These are phyloP conservation scores for Alternaria conjuncta DNA, from an alignment of 2,329 filamentous ascomycete genomes.

Conservation along the genomic window DNA sequence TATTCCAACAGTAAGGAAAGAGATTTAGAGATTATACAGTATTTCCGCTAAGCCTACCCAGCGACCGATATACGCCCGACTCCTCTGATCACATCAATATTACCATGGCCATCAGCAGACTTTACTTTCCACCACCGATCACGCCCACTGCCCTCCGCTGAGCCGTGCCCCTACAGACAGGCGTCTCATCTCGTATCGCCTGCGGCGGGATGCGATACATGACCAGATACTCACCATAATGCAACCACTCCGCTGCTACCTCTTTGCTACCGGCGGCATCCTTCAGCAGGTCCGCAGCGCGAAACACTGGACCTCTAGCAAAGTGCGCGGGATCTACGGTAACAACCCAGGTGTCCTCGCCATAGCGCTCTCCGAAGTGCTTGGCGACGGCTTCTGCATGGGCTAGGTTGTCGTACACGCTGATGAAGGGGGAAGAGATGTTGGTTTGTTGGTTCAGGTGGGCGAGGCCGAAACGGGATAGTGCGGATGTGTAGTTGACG, in stretches of 20 bases:
- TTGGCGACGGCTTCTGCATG: conserved; percentile 40
- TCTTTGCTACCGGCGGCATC: conserved; percentile 5
- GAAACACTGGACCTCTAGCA: conserved; percentile 40
- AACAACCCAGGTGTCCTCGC: conserved; percentile 35
- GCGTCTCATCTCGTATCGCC: conserved; percentile 40
- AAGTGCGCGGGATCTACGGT: conserved; percentile 41
- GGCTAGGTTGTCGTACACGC: conserved; percentile 34
- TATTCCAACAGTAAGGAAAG: not conserved
- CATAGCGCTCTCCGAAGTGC: conserved; percentile 24
- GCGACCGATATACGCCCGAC: not conserved
- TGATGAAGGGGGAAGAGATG: conserved; percentile 44
- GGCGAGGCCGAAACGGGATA: conserved; percentile 37
- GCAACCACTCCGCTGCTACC: conserved; percentile 27
- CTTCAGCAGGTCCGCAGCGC: conserved; percentile 38
- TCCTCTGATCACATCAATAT: not conserved
- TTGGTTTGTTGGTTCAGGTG: conserved; percentile 44
- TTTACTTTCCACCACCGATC: conserved; percentile 19
- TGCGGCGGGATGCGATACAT: conserved; percentile 44
- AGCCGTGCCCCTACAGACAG: conserved; percentile 24
- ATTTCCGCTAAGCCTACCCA: not conserved
- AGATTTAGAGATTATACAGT: not conserved
- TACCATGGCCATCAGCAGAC: not conserved
- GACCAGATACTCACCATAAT: conserved; percentile 45
- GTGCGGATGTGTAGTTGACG: conserved; percentile 29
- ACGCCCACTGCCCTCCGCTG: conserved; percentile 28